Evolutionary conservation across 1,284 basidiomycete genomes (phyloP).

Genomic region (Uromyces viciae-fabae): DNA sequence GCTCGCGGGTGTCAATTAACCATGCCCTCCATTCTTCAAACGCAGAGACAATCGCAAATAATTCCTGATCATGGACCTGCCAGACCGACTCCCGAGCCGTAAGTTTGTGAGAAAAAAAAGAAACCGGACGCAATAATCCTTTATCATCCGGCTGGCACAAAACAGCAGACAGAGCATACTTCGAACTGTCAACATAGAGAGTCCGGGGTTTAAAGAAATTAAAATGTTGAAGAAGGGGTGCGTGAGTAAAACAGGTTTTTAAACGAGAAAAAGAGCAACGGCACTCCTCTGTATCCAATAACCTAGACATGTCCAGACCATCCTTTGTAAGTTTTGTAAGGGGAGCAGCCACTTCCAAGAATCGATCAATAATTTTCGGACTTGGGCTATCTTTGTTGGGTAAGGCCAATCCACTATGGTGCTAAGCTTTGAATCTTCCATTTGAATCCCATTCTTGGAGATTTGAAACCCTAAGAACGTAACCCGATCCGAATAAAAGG

Average conservation of each 20-base stretch:
- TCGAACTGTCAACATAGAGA: conserved; percentile 14
- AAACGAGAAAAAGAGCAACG: not conserved
- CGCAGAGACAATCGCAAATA: not conserved
- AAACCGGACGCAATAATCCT: not conserved
- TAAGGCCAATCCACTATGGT: conserved; percentile 13
- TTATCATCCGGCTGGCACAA: not conserved
- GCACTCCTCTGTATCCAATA: not conserved
- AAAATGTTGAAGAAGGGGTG: conserved; percentile 14
- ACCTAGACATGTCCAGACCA: not conserved
- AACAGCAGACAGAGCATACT: too few relatives aligned
- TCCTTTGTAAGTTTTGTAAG: not conserved
- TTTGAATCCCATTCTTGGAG: not conserved
- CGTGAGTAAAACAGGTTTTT: not conserved
- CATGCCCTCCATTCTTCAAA: not conserved
- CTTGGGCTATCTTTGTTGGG: not conserved
- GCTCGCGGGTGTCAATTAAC: not conserved
- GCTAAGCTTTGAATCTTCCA: not conserved
- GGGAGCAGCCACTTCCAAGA: not conserved
- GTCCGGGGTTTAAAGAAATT: not conserved
- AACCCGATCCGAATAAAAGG: not conserved
- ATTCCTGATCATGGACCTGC: not conserved
- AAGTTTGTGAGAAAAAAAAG: not conserved
- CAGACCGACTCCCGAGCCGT: not conserved
- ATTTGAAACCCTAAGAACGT: not conserved
- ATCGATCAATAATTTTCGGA: not conserved